phyloP scores from a whole-genome alignment of 1,139 yeast species.

The Geotrichum klebahnii region DNA sequence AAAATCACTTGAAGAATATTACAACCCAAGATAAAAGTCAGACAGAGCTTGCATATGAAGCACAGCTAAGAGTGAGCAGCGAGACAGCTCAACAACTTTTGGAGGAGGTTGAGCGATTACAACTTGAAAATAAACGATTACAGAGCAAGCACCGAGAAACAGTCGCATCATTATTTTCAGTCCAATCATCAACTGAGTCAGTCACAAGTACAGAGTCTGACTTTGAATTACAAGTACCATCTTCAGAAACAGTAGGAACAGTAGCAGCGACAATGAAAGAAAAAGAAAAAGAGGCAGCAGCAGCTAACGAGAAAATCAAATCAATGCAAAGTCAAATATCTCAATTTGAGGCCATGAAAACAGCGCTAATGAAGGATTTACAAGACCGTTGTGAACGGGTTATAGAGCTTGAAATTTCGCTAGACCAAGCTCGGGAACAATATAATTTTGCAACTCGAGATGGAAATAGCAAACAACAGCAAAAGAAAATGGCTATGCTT shows the following conservation, averaged over 20 bases:
- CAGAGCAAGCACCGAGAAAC: conserved; percentile 17
- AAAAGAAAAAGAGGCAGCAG: conserved; percentile 19
- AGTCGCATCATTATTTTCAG: too few species aligned
- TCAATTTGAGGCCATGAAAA: conserved; percentile 39
- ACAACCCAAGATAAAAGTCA: conserved; percentile 14
- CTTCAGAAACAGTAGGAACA: too few species aligned
- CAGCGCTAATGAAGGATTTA: conserved; percentile 43
- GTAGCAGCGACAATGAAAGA: too few species aligned
- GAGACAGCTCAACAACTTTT: conserved; percentile 29
- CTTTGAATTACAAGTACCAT: too few species aligned
- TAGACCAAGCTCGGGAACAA: conserved; percentile 41
- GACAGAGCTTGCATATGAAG: conserved; percentile 25
- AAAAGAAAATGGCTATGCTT: conserved; percentile 41
- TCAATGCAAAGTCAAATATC: conserved; percentile 30
- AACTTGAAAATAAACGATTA: conserved; percentile 23
- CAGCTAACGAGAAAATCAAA: conserved; percentile 27
- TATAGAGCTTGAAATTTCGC: conserved; percentile 43
- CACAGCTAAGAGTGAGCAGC: conserved; percentile 26
- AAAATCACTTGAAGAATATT: conserved; percentile 11
- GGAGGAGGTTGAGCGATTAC: conserved; percentile 27
- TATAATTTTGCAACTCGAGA: conserved; percentile 36
- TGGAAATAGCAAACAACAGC: conserved; percentile 37
- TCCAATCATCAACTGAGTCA: too few species aligned
- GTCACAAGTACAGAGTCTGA: too few species aligned
- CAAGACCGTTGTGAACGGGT: conserved; percentile 44